A percentile compares a stretch with the other conserved stretches of the same genome.
Conservation (phyloP, 192 early-diverging fungal species). For the Geosiphon pyriformis region DNA sequence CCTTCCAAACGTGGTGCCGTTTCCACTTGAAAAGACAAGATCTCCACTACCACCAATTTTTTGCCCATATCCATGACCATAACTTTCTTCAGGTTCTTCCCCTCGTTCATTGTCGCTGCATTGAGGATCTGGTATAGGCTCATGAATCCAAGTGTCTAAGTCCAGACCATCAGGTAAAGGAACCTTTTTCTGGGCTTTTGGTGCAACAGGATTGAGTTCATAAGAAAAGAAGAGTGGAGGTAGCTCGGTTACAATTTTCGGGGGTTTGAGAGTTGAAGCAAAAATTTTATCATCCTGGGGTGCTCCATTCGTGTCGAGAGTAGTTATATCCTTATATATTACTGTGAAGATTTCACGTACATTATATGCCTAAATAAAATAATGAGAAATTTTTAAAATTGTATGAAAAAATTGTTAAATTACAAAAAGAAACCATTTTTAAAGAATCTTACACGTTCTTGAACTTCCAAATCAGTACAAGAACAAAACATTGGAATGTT, state of each 20-base stretch:
- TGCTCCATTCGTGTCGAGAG: conserved; percentile 30
- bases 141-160: conserved; percentile 75
- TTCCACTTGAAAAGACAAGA: conserved; percentile 29
- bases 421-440: conserved; percentile 13
- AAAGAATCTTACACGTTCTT: conserved; percentile 55
- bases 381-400: conserved; percentile 14
- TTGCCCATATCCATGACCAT: conserved; percentile 29
- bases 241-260: conserved; percentile 52
- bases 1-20: conserved; percentile 29
- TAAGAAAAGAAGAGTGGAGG: conserved; percentile 64
- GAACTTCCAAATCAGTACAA: conserved; percentile 69
- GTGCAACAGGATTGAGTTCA: conserved; percentile 87
- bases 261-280: conserved; percentile 33
- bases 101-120: conserved; percentile 41
- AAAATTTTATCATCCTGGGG: neutral
- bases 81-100: conserved; percentile 29
- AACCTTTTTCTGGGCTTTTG: conserved; percentile 85
- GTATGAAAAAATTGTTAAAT: neutral
- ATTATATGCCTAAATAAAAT: conserved; percentile 38
- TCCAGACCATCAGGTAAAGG: conserved; percentile 83
- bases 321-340: conserved; percentile 38
- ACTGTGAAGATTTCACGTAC: conserved; percentile 44
- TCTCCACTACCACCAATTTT: conserved; percentile 24
- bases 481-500: conserved; percentile 45
- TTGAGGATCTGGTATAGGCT: conserved; percentile 61